Conservation (phyloP, 1,139 yeast genomes). For the Suhomyces terraborum region DNA sequence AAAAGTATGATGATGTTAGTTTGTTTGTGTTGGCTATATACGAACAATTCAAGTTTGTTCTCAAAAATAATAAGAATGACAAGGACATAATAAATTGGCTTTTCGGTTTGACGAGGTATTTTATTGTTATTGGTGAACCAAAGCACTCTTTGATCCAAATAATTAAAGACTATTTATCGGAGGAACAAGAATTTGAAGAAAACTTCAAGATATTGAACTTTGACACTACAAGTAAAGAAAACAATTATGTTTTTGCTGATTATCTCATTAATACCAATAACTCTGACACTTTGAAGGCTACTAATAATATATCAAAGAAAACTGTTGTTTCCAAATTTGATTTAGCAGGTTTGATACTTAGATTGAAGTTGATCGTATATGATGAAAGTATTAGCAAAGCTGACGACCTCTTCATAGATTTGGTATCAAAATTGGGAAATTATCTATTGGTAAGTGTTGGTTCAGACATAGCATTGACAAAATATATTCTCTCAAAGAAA, state of each 20-base stretch:
- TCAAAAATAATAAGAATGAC: constrained; percentile 12
- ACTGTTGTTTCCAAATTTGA: constrained; percentile 37
- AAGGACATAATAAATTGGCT: constrained; percentile 49
- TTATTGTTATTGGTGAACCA: constrained; percentile 59
- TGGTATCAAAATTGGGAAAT: constrained; percentile 43
- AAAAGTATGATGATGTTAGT: constrained; percentile 47
- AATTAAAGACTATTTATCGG: constrained; percentile 23
- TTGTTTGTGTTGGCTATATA: constrained; percentile 66
- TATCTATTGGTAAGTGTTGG: constrained; percentile 30
- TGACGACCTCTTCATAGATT: constrained; percentile 21
- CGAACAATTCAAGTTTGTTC: constrained; percentile 71
- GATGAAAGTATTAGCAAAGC: constrained; percentile 19
- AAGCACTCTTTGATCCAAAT: constrained; percentile 30
- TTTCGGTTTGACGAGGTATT: constrained; percentile 41
- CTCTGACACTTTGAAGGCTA: constrained; percentile 18
- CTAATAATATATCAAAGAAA: constrained; percentile 9
- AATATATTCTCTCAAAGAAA: constrained; percentile 22
- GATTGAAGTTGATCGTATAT: constrained; percentile 32
- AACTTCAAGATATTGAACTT: constrained; percentile 7
- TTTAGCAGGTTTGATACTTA: constrained; percentile 44
- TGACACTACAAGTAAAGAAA: constrained; percentile 1
- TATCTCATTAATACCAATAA: constrained; percentile 26
- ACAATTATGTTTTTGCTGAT: constrained; percentile 23
- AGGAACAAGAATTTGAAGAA: constrained; percentile 9
- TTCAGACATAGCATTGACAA: constrained; percentile 16